Conservation (phyloP, 208 protist species). For the Strigomonas culicis region DNA sequence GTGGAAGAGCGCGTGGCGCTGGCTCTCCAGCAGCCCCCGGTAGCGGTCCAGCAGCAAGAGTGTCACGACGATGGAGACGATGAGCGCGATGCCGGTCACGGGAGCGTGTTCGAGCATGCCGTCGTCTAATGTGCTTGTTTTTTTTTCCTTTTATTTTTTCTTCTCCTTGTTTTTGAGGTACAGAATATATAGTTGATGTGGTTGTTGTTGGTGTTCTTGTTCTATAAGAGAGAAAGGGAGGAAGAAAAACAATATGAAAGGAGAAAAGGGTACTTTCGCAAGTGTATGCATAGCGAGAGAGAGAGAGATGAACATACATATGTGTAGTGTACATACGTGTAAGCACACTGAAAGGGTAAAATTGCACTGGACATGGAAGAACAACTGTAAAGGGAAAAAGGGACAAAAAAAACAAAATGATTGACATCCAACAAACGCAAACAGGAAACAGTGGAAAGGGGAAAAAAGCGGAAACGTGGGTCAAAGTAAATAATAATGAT, state of each 20-base stretch:
- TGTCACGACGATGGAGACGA: conserved; percentile 34
- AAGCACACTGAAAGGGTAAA: not conserved
- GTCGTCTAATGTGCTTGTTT: too few species aligned
- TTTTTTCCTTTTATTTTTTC: too few species aligned
- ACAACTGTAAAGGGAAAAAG: not conserved
- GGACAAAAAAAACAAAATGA: not conserved
- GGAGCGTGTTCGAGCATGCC: conserved; percentile 57
- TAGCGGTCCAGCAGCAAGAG: conserved; percentile 27
- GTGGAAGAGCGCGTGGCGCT: too few species aligned
- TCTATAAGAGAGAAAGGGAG: conserved; percentile 8
- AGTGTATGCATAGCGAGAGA: conserved; percentile 8
- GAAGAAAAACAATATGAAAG: too few species aligned
- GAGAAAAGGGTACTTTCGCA: not conserved
- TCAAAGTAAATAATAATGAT: too few species aligned
- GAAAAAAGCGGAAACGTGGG: too few species aligned
- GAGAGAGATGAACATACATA: not conserved
- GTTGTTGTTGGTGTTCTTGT: too few species aligned
- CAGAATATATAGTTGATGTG: too few species aligned
- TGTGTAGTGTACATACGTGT: not conserved
- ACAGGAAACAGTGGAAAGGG: too few species aligned
- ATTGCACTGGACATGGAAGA: conserved; percentile 1
- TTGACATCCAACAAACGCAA: not conserved
- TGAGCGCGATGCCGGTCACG: conserved; percentile 48
- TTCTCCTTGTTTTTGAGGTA: too few species aligned
- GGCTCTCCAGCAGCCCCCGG: too few species aligned